Conservation (phyloP, 176 grass and related monocot genomes). For the Lolium perenne region DNA sequence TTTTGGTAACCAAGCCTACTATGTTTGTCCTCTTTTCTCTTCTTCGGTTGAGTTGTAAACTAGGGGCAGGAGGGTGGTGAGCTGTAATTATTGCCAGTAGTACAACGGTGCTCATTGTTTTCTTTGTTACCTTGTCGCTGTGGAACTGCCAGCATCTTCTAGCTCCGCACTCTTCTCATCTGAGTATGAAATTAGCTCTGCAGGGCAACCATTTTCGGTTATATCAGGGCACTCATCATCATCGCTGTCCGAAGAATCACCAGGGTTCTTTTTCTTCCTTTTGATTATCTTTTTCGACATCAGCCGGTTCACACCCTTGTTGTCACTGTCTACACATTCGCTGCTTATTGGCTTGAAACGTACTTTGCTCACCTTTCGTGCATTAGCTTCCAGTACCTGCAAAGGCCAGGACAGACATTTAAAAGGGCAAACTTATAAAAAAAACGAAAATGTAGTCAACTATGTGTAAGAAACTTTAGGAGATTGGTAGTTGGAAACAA, state of each 20-base stretch:
- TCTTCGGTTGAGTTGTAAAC: conserved; percentile 46
- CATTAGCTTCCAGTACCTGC: conserved; percentile 79
- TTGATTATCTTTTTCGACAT: conserved; percentile 70
- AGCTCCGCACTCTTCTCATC: conserved; percentile 37
- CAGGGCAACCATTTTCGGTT: conserved; percentile 55
- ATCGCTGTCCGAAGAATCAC: conserved; percentile 4
- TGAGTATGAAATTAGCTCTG: conserved; percentile 46
- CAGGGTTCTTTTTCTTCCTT: conserved; percentile 59
- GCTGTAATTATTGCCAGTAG: conserved; percentile 70
- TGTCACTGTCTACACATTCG: conserved; percentile 54
- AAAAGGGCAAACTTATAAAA: neutral
- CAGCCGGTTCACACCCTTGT: conserved; percentile 57
- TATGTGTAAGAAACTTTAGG: neutral
- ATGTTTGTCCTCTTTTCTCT: conserved; percentile 48
- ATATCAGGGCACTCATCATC: conserved; percentile 38
- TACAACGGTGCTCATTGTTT: conserved; percentile 48
- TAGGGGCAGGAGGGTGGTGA: conserved; percentile 37
- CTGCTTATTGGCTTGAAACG: conserved; percentile 77
- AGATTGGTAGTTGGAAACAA: neutral
- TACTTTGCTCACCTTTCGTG: conserved; percentile 74
- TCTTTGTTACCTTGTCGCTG: conserved; percentile 41
- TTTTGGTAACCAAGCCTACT: conserved; percentile 46
- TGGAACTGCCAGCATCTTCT: conserved; percentile 52
- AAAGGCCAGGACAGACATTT: neutral
- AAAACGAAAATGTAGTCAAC: neutral